Evolutionary conservation across 2,329 filamentous ascomycete genomes (phyloP), one percentile per base, ranked within the genome.

Genomic region (Sphaceloma murrayae): DNA sequence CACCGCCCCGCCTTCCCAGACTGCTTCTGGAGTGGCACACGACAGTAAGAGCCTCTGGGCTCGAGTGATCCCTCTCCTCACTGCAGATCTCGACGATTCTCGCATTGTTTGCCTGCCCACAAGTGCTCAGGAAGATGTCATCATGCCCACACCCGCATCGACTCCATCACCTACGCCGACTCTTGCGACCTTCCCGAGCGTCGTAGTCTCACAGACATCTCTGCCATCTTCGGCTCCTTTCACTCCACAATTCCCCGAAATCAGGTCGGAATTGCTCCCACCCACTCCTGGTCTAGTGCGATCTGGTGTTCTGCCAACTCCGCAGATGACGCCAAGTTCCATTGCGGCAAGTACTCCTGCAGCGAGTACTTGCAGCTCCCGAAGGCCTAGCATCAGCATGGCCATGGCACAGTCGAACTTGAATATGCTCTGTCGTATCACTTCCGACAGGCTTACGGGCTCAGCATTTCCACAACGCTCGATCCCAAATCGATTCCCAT

Each of bases 341-440:
- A 62, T 63, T 48, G 62, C 65, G 53, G 68, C 66, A 51, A 67
- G 61, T 61, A 75, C 74, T 73, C 74, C 76, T 76, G 74, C 74
- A 62, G 74, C 62, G 74, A 72, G 74, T 73, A 65, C 62, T 54
- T 62, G 65, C 53, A 62, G 65, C 49, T 65, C 67, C 47, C 67
- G 72, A 47, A 66, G 72, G 47, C 67, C 74, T 32, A 77, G 75
- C 29, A 75, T 79, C 62, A 69, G 70, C 59, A 64, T 68, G 43
- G 74, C 73, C 46, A 75, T 79, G 72, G 68, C 70, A 48, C 67
- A 74, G 56, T 70, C 68, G 46, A 72, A 76, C 56, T 73, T 64
- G 52, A 65, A 66, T 52, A 70, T 69, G 52, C 57, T 74, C 55
- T 68, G 70, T 55, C 72, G 75, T 54, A 73, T 72, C 31, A 72